Conservation (phyloP, 2,329 filamentous ascomycete species). For the Claviceps citrina region DNA sequence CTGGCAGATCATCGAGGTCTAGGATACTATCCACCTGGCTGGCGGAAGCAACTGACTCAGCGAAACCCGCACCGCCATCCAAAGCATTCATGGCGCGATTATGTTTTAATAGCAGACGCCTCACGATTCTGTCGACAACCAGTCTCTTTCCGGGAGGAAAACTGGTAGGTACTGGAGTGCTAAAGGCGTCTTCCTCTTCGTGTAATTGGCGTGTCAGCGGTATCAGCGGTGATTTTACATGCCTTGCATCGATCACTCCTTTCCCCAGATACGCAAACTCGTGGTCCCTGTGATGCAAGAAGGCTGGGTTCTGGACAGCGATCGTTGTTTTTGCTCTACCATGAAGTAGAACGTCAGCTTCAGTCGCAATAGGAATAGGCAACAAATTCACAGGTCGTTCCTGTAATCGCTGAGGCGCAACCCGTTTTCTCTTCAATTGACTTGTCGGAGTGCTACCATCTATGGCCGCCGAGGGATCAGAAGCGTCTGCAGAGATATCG, state of each 20-base stretch:
- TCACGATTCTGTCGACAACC: constrained; percentile 27
- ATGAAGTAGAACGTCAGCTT: constrained; percentile 2
- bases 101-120: constrained; percentile 22
- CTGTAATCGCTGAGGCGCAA: constrained; percentile 12
- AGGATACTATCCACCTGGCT: constrained; percentile 25
- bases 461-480: not conserved
- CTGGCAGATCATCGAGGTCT: constrained; percentile 22
- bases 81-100: constrained; percentile 5
- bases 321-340: not conserved
- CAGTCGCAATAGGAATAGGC: constrained; percentile 4
- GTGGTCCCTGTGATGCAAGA: constrained; percentile 10
- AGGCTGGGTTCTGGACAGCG: not conserved
- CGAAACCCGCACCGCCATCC: not conserved
- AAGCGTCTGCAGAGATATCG: not conserved
- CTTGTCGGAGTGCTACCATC: constrained; percentile 10
- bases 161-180: constrained; percentile 10
- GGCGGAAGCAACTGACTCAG: constrained; percentile 4
- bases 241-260: constrained; percentile 13
- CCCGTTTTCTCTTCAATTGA: constrained; percentile 14
- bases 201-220: constrained; percentile 12
- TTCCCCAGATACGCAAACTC: constrained; percentile 21
- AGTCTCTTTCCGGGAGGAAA: constrained; percentile 28
- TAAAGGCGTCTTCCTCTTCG: constrained; percentile 14
- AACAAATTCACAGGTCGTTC: constrained; percentile 1
- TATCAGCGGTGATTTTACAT: constrained; percentile 12